Evolutionary conservation across 176 grass and related monocot genomes (phyloP), one percentile per base, ranked within the genome.

Genomic region (Carex myosuroides): DNA sequence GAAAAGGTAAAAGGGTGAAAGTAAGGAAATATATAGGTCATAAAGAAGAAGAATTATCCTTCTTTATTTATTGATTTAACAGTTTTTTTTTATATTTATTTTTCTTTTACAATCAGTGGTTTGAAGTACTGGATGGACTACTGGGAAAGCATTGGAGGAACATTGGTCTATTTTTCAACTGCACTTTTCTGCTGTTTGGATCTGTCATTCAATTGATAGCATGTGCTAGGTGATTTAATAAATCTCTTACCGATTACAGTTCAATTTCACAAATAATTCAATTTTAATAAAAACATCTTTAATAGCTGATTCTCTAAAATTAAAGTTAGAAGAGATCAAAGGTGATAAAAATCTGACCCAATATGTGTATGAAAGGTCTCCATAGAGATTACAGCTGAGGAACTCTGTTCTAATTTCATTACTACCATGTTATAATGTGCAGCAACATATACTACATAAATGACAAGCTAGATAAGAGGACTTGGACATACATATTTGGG

Each of bases 401-500:
- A 48, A 32, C 6, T 54, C 13, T 56, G 8, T 84, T 55, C 20
- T 70, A 1, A 60, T 8, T 39, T 68, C 14, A 18, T 32, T 6
- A 68, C 3, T 68, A 8, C 12, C 22, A 4, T 70, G 35, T 30
- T 57, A 53, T 54, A 78, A 44, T 18, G 59, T 83, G 58, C 88
- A 97, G 96, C 57, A 99, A 99, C 85, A 99, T 99, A 71, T 99
- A 99, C 83, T 99, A 99, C 90, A 86, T 99, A 64, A 99, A 99
- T 84, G 96, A 99, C 85, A 88, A 81, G 35, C 86, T 95, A 18
- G 96, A 99, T 87, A 99, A 99, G 85, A 79, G 96, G 79, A 99
- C 96, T 0, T 99, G 96, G 96, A 99, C 96, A 24, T 99, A 99
- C 88, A 89, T 99, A 48, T 99, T 99, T 79, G 96, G 96, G 60